Evolutionary conservation across 345 rosid species (phyloP).

Genomic region (Citropsis articulata): DNA sequence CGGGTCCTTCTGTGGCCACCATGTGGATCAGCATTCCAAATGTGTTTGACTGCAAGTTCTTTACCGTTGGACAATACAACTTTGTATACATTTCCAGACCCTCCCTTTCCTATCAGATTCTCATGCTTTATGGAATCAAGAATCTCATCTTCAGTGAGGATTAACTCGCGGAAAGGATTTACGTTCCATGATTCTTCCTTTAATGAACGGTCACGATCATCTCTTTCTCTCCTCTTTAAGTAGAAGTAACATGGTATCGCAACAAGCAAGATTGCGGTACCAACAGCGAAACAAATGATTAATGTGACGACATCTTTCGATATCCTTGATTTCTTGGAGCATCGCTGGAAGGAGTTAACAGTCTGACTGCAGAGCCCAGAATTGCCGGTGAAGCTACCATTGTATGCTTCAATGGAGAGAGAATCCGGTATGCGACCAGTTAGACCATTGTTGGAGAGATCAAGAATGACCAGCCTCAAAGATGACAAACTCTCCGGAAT

Average conservation of each 20-base stretch:
- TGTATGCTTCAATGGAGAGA: conserved; percentile 64
- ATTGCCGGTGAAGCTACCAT: conserved; percentile 72
- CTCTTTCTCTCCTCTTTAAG: conserved; percentile 53
- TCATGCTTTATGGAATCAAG: conserved; percentile 81
- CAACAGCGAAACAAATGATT: conserved; percentile 49
- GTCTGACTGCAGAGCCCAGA: conserved; percentile 66
- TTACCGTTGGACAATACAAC: conserved; percentile 59
- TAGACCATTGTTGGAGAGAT: conserved; percentile 64
- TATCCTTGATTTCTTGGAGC: conserved; percentile 41
- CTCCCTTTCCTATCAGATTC: conserved; percentile 88
- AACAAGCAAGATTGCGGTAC: conserved; percentile 44
- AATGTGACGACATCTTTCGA: conserved; percentile 41
- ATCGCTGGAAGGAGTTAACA: conserved; percentile 49
- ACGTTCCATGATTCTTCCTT: conserved; percentile 82
- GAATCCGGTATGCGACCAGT: conserved; percentile 65
- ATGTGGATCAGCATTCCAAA: conserved; percentile 40
- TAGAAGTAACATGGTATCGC: conserved; percentile 50
- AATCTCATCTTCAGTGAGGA: conserved; percentile 74
- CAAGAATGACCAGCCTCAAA: conserved; percentile 75
- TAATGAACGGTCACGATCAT: conserved; percentile 36
- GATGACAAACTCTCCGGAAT: conserved; percentile 70
- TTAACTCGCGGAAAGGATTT: conserved; percentile 68
- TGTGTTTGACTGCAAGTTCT: conserved; percentile 87
- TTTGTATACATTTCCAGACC: conserved; percentile 82
- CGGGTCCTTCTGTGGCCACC: conserved; percentile 31